phyloP scores from a whole-genome alignment of 345 rosid species.

The Dovyalis caffra region DNA sequence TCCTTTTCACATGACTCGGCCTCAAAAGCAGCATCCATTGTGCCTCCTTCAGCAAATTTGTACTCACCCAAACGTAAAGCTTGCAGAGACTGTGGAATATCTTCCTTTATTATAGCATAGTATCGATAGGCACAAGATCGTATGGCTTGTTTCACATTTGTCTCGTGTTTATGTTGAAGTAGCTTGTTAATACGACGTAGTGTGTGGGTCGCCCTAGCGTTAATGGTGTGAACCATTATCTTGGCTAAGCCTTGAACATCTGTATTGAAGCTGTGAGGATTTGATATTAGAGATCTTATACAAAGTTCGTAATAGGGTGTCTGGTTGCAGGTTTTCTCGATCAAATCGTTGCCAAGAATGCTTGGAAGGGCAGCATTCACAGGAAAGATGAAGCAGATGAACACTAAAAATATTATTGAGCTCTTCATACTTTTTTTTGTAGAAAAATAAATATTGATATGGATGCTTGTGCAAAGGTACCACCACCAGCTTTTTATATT shows the following conservation, averaged over 20 bases:
- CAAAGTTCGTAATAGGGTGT: constrained; percentile 31
- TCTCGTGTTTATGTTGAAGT: background rate
- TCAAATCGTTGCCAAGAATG: constrained; percentile 18
- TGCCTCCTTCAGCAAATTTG: constrained; percentile 23
- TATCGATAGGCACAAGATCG: constrained; percentile 25
- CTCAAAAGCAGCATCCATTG: constrained; percentile 27
- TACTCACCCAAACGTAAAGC: constrained; percentile 21
- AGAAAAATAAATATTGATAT: background rate
- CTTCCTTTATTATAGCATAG: constrained; percentile 16
- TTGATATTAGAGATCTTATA: constrained; percentile 10
- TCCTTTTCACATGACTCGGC: constrained; percentile 33
- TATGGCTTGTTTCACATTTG: constrained; percentile 6
- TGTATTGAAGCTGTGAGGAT: constrained; percentile 20
- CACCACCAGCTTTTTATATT: background rate
- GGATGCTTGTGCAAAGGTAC: background rate
- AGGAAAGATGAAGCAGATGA: constrained; percentile 13
- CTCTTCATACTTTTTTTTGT: constrained; percentile 20
- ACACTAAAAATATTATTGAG: background rate
- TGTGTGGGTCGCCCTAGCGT: constrained; percentile 20
- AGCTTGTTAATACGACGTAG: constrained; percentile 18
- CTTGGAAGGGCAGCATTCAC: constrained; percentile 19
- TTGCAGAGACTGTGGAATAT: constrained; percentile 14
- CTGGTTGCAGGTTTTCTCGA: constrained; percentile 30
- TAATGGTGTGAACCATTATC: constrained; percentile 23
- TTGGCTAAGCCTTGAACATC: constrained; percentile 23